phyloP scores from a whole-genome alignment of 2,329 filamentous ascomycete species.

The Aspergillus novoparasiticus region DNA sequence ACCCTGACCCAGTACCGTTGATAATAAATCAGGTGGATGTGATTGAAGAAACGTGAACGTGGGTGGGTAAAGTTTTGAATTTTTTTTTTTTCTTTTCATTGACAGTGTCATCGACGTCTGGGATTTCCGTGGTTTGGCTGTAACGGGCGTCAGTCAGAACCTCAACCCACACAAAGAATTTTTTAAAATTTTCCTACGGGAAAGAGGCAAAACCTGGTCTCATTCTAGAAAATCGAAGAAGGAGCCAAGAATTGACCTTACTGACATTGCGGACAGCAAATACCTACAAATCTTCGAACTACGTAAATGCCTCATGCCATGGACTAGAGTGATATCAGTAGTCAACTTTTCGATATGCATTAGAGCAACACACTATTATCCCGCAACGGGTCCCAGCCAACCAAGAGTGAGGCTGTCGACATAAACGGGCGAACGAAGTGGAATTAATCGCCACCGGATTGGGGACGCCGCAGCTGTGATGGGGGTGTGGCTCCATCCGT shows the following conservation, averaged over 20 bases:
- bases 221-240: slow-evolving; percentile 2
- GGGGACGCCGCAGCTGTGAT: slow-evolving; percentile 1
- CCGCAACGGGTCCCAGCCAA: not conserved
- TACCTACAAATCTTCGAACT: not conserved
- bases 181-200: not conserved
- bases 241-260: not conserved
- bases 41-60: not conserved
- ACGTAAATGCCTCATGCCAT: slow-evolving; percentile 3
- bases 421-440: not conserved
- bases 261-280: not conserved
- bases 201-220: not conserved
- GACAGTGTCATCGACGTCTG: not conserved
- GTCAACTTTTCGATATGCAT: not conserved
- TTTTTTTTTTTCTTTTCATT: not conserved
- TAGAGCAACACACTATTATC: slow-evolving; percentile 1
- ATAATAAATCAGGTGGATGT: not conserved
- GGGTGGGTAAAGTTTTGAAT: not conserved
- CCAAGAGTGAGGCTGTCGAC: slow-evolving; percentile 1
- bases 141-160: not conserved
- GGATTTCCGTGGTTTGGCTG: not conserved
- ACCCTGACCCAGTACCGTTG: slow-evolving; percentile 1
- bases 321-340: slow-evolving; percentile 1
- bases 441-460: slow-evolving; percentile 4
- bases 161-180: not conserved
- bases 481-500: slow-evolving; percentile 3